These are phyloP conservation scores for Pelargonium fulgidum DNA, from an alignment of 441 rosid genomes.

Conservation along the genomic window DNA sequence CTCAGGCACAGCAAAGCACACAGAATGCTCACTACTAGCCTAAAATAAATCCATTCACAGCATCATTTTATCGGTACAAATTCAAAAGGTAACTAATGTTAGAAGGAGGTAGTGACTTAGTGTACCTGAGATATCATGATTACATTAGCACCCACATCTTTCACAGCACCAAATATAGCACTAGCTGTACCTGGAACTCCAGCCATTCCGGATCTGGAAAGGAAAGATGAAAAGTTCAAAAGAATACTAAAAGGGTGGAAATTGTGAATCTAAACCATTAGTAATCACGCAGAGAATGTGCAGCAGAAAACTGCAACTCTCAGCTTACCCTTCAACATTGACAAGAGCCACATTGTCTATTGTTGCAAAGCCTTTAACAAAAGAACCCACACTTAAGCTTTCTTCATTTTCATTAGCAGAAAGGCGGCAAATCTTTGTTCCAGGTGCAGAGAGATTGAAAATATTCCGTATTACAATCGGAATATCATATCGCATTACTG, in stretches of 20 bases:
- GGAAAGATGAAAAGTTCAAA: slow-evolving; percentile 13
- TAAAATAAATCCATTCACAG: slow-evolving; percentile 30
- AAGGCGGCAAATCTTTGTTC: slow-evolving; percentile 73
- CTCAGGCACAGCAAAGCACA: slow-evolving; percentile 96
- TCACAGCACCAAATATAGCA: slow-evolving; percentile 86
- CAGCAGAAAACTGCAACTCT: slow-evolving; percentile 16
- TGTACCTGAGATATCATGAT: slow-evolving; percentile 94
- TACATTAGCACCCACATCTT: slow-evolving; percentile 96
- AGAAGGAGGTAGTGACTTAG: slow-evolving; percentile 13
- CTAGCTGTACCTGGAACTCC: slow-evolving; percentile 98
- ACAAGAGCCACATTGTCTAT: slow-evolving; percentile 92
- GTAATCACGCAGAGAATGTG: slow-evolving; percentile 6
- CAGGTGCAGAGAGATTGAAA: slow-evolving; percentile 80
- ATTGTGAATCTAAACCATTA: slow-evolving; percentile 8
- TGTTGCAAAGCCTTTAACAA: slow-evolving; percentile 90
- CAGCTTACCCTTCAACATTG: slow-evolving; percentile 90
- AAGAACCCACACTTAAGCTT: slow-evolving; percentile 39
- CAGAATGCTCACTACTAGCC: slow-evolving; percentile 97
- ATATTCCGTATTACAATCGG: slow-evolving; percentile 91
- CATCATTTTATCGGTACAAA: neutral
- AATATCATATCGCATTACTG: slow-evolving; percentile 84
- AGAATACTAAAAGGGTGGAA: slow-evolving; percentile 11
- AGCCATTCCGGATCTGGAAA: slow-evolving; percentile 89
- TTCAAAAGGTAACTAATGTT: neutral
- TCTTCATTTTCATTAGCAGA: slow-evolving; percentile 41